phyloP scores from a whole-genome alignment of 2,329 filamentous ascomycete genomes.

The Pseudocercospora cruenta region DNA sequence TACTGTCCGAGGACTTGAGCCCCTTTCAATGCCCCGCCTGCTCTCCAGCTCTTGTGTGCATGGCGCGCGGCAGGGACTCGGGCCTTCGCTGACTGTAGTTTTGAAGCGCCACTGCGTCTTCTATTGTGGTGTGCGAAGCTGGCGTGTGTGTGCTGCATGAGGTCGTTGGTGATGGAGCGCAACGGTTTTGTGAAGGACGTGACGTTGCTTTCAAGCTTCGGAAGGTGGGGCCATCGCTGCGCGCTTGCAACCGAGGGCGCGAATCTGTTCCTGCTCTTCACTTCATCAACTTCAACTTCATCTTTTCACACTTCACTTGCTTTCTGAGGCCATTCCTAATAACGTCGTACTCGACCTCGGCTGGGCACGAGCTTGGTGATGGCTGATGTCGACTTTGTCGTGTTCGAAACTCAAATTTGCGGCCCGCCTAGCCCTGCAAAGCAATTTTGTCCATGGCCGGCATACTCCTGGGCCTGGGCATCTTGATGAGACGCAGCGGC shows the following conservation, averaged over 20 bases:
- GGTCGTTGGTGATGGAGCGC: not conserved
- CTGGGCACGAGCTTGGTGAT: too few relatives aligned
- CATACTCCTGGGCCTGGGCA: not conserved
- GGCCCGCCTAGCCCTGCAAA: not conserved
- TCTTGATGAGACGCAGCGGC: not conserved
- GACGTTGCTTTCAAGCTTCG: not conserved
- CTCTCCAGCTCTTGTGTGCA: too few relatives aligned
- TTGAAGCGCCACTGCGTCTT: not conserved
- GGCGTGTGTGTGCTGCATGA: not conserved
- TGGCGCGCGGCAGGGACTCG: not conserved
- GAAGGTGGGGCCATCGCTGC: not conserved
- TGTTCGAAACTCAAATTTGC: not conserved
- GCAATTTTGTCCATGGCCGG: not conserved
- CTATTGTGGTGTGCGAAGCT: not conserved
- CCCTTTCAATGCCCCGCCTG: not conserved
- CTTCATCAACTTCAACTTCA: not conserved
- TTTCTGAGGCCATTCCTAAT: not conserved
- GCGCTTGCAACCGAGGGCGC: not conserved
- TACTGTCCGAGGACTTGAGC: not conserved
- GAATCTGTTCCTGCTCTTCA: not conserved
- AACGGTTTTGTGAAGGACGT: not conserved
- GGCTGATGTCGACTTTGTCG: too few relatives aligned
- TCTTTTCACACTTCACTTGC: not conserved
- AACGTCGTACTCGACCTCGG: not conserved
- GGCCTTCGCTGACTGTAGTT: not conserved